A percentile compares a stretch with the other conserved stretches of the same genome.
phyloP scores from a whole-genome alignment of 2,329 filamentous ascomycete species.

The Thielaviopsis musarum region DNA sequence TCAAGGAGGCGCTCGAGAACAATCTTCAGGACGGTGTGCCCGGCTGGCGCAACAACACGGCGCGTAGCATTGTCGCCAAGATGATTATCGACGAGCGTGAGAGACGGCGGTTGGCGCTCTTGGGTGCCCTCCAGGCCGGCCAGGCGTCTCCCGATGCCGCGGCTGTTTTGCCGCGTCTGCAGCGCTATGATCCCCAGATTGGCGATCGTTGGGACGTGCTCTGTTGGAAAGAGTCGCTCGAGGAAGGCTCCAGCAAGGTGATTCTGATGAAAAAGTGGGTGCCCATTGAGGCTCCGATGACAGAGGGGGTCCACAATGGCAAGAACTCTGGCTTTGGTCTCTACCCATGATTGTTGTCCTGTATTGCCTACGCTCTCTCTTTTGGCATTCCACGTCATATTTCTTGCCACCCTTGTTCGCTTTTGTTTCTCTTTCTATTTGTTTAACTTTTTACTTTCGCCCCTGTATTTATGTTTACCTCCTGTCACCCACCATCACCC shows the following conservation, averaged over 20 bases:
- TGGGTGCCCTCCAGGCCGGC: conserved; percentile 26
- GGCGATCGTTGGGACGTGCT: conserved; percentile 29
- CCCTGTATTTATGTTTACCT: background rate
- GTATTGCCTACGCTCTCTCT: background rate
- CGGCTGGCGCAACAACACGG: conserved; percentile 32
- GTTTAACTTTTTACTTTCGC: background rate
- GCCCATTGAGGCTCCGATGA: conserved; percentile 2
- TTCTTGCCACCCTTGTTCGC: background rate
- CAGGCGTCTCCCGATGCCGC: conserved; percentile 20
- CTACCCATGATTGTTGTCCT: conserved; percentile 1
- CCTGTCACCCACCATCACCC: too few relatives aligned
- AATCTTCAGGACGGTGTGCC: conserved; percentile 31
- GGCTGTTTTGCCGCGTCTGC: conserved; percentile 22
- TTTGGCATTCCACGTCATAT: background rate
- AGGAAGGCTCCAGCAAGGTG: conserved; percentile 3
- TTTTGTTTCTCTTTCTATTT: background rate
- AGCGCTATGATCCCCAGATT: conserved; percentile 23
- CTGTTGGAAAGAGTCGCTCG: conserved; percentile 32
- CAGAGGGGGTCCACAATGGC: background rate
- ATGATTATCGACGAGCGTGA: conserved; percentile 41
- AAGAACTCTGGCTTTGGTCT: conserved; percentile 7
- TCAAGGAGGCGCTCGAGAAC: conserved; percentile 48
- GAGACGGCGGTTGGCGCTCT: conserved; percentile 29
- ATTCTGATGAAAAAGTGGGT: conserved; percentile 5
- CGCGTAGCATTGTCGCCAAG: conserved; percentile 31